Evolutionary conservation across 768 basidiomycete species (phyloP), one percentile per base, ranked within the genome.

Genomic region (Leccinum imitatum): DNA sequence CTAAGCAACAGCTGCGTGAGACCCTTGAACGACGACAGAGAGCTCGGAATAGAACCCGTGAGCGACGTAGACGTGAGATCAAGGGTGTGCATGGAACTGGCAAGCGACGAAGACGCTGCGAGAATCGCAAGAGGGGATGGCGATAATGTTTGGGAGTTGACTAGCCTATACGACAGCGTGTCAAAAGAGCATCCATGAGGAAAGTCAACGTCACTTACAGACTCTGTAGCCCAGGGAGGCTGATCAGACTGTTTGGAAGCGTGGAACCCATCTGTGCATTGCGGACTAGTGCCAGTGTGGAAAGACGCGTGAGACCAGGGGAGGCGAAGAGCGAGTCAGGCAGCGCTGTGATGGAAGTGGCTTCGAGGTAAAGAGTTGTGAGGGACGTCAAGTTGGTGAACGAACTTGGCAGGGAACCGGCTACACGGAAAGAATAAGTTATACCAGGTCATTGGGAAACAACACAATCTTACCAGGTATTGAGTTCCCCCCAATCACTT

Each of bases 61-160:
- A 80, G 70, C 6, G 72, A 75, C 2, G 76, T 79, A 2, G 74
- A 73, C 10, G 77, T 77, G 23, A 80, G 69, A 31, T 80, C 78
- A 17, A 80, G 71, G 3, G 73, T 71, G 23, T 69, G 71, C 31
- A 80, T 55, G 14, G 76, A 78, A 0, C 66, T 54, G 8, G 67
- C 67, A 3, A 79, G 67, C 14, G 73, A 66, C 6, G 67, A 63
- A 30, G 77, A 79, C 1, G 66, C 63, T 30, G 70, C 63, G 1
- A 80, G 56, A 1, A 67, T 57, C 5, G 73, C 60, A 10, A 80
- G 70, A 1, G 73, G 68, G 19, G 74, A 75, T 2, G 70, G 64
- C 3, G 69, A 68, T 30, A 80, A 58, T 1, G 56, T 7, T 57
- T 80, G 79, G 4, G 72, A 71, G 39, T 78, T 79, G 41, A 79